Base-by-base conservation (phyloP, 371 early-diverging fungal species). In the Apophysomyces trapeziformis region DNA sequence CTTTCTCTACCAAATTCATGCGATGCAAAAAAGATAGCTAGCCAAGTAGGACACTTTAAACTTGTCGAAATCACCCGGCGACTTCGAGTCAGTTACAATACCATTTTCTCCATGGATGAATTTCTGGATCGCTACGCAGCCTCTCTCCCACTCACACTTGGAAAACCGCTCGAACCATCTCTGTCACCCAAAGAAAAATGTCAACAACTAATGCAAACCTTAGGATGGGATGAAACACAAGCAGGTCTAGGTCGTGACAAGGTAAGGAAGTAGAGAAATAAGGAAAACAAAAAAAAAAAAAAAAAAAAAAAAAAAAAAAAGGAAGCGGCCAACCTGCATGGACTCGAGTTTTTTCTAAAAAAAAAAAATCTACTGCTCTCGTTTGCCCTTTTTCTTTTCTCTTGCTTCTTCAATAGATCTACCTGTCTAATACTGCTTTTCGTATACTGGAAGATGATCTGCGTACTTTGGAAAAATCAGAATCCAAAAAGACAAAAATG, bases 341-440 rank as follows among this genome's bases (percentile, higher is more conserved):
- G 21, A 21, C 21, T 7, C 7, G 54, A 9, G 54, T 5, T 11
- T 9, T 9, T 21, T 50, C 21, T 18, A n/a, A 50, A 50, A 14
- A 14, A 21, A 18, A 50, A 4, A 4, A 21, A 50, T 7, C n/a
- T 18, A n/a, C 6, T 21, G 9, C 0, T 38, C 36, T 63, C 26
- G 2, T 58, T 66, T 16, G 8, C 39, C 12, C 18, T 9, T 32
- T 54, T 60, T 50, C 18, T 43, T 68, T 46, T 18, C n/a, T 32
- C 16, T 21, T 39, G 37, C 38, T 38, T 54, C 11, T 60, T 44
- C 32, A 26, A 38, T 37, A 89, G 72, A 74, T 91, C 5, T 93
- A 89, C 72, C 67, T 96, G 38, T 85, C 88, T 46, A 95, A 92
- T 61, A 65, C 60, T n/a, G 89, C 85, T 35, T 93, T 92, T 87